Percentiles rank a stretch among this genome's conserved stretches.
phyloP scores from a whole-genome alignment of 768 basidiomycete genomes.

The Auriscalpium microsporum region DNA sequence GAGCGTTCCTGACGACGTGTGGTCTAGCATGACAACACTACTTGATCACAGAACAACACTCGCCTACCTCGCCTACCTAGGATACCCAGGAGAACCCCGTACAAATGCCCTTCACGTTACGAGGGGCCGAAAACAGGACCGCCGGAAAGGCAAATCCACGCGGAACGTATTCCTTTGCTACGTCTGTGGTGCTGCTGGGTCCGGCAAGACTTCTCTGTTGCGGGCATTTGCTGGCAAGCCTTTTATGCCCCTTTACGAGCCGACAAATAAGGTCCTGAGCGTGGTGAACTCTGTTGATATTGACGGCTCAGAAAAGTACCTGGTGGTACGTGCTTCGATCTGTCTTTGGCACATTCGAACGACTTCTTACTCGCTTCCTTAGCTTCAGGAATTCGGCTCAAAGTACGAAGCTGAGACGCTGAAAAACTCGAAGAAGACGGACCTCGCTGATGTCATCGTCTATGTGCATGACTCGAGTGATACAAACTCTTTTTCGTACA shows the following conservation, averaged over 20 bases:
- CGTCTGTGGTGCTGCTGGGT: constrained; percentile 91
- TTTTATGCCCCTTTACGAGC: constrained; percentile 67
- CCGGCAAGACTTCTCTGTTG: constrained; percentile 86
- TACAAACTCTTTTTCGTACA: constrained; percentile 97
- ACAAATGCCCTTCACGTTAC: constrained; percentile 83
- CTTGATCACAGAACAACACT: constrained; percentile 89
- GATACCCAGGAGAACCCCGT: constrained; percentile 73
- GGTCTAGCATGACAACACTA: constrained; percentile 85
- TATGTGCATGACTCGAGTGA: constrained; percentile 98
- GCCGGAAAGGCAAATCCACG: constrained; percentile 79
- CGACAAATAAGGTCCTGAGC: constrained; percentile 82
- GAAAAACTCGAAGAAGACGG: constrained; percentile 83
- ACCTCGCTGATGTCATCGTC: constrained; percentile 87
- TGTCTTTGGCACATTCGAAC: background rate
- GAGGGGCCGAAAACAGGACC: constrained; percentile 72
- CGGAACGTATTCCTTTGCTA: constrained; percentile 91
- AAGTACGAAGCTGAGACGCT: constrained; percentile 89
- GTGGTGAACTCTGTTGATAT: constrained; percentile 96
- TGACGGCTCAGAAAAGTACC: constrained; percentile 89
- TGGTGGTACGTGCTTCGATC: constrained; percentile 61
- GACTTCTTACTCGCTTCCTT: constrained; percentile 4
- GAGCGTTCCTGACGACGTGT: background rate
- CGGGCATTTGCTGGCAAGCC: constrained; percentile 81
- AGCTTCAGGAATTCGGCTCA: constrained; percentile 97
- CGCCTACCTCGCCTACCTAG: constrained; percentile 91